Conservation (phyloP, 2,329 filamentous ascomycete genomes). For the Aspergillus thermomutatus region DNA sequence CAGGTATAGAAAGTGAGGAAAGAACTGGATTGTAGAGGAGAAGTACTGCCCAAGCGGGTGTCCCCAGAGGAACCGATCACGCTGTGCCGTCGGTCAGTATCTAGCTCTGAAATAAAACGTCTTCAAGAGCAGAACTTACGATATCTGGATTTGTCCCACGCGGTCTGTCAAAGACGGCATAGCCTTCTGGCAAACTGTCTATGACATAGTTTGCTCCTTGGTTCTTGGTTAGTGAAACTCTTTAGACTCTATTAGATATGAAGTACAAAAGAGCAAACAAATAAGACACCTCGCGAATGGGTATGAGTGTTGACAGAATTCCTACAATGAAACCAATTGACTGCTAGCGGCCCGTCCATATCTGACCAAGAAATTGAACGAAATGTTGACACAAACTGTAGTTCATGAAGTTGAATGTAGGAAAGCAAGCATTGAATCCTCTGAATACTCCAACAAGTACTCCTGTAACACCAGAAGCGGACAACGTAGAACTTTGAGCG, state of each 20-base stretch:
- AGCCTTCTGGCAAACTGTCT: conserved; percentile 53
- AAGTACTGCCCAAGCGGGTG: conserved; percentile 52
- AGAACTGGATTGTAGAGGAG: conserved; percentile 54
- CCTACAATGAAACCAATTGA: not conserved
- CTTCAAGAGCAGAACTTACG: conserved; percentile 23
- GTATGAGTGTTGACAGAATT: not conserved
- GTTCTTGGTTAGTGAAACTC: not conserved
- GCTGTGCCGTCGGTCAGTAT: conserved; percentile 22
- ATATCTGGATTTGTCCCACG: conserved; percentile 36
- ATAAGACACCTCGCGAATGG: not conserved
- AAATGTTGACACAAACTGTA: not conserved
- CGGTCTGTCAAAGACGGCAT: conserved; percentile 49
- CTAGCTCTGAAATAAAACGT: not conserved
- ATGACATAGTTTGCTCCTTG: conserved; percentile 49
- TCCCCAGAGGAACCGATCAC: conserved; percentile 57
- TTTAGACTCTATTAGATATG: not conserved
- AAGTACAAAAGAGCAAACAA: not conserved
- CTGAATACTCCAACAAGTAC: not conserved
- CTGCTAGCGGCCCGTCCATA: not conserved
- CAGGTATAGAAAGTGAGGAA: conserved; percentile 55
- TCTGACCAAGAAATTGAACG: too few relatives aligned
- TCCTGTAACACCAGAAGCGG: not conserved
- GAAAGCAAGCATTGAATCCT: too few relatives aligned
- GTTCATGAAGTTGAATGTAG: not conserved
- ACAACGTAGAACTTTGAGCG: not conserved